Base-by-base conservation (phyloP, 148 eudicot species). In the Chenopodium formosanum region DNA sequence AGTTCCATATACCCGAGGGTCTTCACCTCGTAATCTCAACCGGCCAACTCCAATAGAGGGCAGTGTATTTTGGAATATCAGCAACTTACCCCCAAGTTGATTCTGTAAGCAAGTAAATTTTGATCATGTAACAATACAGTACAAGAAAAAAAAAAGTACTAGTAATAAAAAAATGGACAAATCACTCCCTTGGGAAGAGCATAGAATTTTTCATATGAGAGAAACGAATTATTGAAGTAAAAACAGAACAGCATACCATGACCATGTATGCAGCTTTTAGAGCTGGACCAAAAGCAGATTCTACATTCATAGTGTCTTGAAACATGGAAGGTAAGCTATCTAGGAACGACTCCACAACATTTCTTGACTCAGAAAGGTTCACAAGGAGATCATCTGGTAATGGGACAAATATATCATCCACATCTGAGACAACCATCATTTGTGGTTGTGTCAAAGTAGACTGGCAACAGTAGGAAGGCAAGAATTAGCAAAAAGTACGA, bases 201-300 rank as follows among this genome's bases (percentile, higher is more conserved):
- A 76, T 7, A 1, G 0, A 62, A 50, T 64, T 40, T 34, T 72
- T 25, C 22, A 62, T 37, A 46, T 62, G 46, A 7, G 19, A 56
- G 20, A 1, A 65, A 56, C 17, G 52, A 46, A 67, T 68, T 31
- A 14, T 9, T 50, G 56, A 19, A 52, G 60, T 25, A 19, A 68
- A 70, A 34, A 46, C 23, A 76, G 74, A 63, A 63, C 27, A 77
- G 84, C 93, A 69, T 72, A 96, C 99, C 99, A 96, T 92, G 82
- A 96, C 92, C 97, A 92, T 91, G 86, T 82, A 90, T 70, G 95
- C 94, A 67, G 99, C 94, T 88, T 90, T 96, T 81, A 96, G 95
- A 88, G 99, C 98, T 68, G 99, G 99, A 80, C 99, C 99, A 86
- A 96, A 96, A 72, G 99, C 98, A 82, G 99, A 96, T 89, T 96